Conservation (phyloP, 140 eudicot species). For the Cichorium intybus region DNA sequence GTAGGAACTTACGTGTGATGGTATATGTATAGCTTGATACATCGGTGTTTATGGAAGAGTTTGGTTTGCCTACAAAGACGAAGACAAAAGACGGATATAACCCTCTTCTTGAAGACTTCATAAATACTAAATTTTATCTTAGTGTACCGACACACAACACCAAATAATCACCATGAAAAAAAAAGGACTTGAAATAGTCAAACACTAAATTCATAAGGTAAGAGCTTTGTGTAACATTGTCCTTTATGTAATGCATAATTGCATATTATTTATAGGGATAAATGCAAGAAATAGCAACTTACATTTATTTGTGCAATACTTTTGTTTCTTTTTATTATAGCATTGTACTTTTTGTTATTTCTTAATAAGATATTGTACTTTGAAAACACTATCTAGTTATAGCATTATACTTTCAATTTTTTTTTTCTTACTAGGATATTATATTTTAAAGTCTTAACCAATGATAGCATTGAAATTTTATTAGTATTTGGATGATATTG, state of each 20-base stretch:
- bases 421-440: too few relatives aligned
- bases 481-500: too few relatives aligned
- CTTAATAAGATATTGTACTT: background rate
- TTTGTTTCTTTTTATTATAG: background rate
- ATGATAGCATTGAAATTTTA: too few relatives aligned
- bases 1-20: background rate
- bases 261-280: background rate
- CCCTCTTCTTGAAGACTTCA: slow-evolving; percentile 93
- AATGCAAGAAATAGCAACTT: background rate
- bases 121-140: slow-evolving; percentile 80
- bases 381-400: background rate
- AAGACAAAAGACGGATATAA: slow-evolving; percentile 95
- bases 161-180: slow-evolving; percentile 40
- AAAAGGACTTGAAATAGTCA: background rate
- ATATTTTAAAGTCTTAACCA: too few relatives aligned
- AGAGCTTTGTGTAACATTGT: background rate
- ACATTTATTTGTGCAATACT: background rate
- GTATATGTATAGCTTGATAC: slow-evolving; percentile 80
- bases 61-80: slow-evolving; percentile 83
- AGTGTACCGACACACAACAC: slow-evolving; percentile 94
- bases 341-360: background rate
- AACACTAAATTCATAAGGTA: too few relatives aligned
- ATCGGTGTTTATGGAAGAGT: slow-evolving; percentile 92
- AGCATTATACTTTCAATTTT: too few relatives aligned
- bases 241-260: background rate